Evolutionary conservation across 225 moss, liverwort and hornwort species (phyloP).

Genomic region (Anthoceros angustus): DNA sequence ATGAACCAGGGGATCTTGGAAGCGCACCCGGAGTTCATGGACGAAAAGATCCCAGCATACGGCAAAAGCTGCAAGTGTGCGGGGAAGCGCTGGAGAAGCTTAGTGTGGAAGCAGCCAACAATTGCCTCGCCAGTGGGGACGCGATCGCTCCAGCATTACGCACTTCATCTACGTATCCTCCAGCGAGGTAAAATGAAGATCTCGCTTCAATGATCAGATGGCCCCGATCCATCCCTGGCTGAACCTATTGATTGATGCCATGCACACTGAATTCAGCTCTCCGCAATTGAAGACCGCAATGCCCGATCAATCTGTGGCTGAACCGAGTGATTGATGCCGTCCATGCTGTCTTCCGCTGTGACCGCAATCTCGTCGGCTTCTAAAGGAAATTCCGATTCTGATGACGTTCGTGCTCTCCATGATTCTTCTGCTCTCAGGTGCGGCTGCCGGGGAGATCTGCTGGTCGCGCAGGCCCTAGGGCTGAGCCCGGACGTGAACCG

Average conservation of each 20-base stretch:
- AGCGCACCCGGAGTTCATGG: slow-evolving; percentile 37
- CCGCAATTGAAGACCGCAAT: no score
- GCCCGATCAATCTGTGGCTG: no score
- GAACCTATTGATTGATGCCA: no score
- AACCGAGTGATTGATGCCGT: no score
- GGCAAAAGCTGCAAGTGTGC: slow-evolving; percentile 54
- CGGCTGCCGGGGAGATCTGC: slow-evolving; percentile 80
- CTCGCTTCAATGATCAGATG: no score
- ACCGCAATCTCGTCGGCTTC: no score
- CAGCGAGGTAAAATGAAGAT: slow-evolving; percentile 27
- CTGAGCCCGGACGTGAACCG: slow-evolving; percentile 50
- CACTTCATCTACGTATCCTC: slow-evolving; percentile 89
- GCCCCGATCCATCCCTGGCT: no score
- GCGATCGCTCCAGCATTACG: slow-evolving; percentile 41
- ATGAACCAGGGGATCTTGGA: slow-evolving; percentile 48
- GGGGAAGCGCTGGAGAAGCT: slow-evolving; percentile 77
- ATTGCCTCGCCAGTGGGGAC: slow-evolving; percentile 67
- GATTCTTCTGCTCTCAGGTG: no score
- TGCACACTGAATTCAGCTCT: no score
- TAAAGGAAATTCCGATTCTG: no score
- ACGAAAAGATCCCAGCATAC: slow-evolving; percentile 40
- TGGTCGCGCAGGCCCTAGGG: slow-evolving; percentile 42
- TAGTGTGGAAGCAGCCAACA: slow-evolving; percentile 50
- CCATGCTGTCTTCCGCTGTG: no score
- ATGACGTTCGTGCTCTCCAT: no score